Evolutionary conservation across 345 rosid genomes (phyloP), one percentile per base, ranked within the genome.

Genomic region (Linum tenue): DNA sequence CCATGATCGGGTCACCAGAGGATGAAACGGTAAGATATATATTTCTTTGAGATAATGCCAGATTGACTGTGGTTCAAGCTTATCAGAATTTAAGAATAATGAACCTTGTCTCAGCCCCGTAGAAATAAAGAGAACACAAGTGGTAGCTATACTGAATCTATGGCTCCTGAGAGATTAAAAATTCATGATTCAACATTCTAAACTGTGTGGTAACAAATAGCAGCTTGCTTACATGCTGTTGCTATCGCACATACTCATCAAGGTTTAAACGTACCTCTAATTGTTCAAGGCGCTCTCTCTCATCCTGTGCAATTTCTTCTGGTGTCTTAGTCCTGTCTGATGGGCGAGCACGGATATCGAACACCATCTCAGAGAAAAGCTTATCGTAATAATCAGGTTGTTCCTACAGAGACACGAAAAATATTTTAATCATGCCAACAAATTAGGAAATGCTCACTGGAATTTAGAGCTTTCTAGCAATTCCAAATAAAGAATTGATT

Each of bases 281-380:
- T 60, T 36, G 76, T 73, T 81, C 88, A 37, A 90, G 76, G n/a
- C 81, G 85, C 76, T 90, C 96, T 74, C 84, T 80, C 76, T 90
- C 92, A 60, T 80, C 85, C 75, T 88, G 95, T n/a, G 97, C 99
- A 84, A 88, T 84, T 81, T 94, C 99, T 72, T 94, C 97, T n/a
- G 89, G 84, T 56, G 91, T 86, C 82, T 88, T 90, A 59, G 84
- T 86, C 75, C 95, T 84, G 60, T 90, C 96, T 37, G 96, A 83
- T 39, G 97, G 88, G 41, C 78, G 85, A 74, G 91, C 94, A 60
- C 95, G 95, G 59, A 79, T 81, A 60, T 88, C 97, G 73, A 82
- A 65, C 42, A 78, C 64, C 91, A 90, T 76, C 66, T 42, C 82
- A 60, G 75, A 74, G 63, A 84, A 82, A 67, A 83, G 84, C 63